Evolutionary conservation across 192 early-diverging fungal species (phyloP).

Genomic region (Rhizophagus sp.): DNA sequence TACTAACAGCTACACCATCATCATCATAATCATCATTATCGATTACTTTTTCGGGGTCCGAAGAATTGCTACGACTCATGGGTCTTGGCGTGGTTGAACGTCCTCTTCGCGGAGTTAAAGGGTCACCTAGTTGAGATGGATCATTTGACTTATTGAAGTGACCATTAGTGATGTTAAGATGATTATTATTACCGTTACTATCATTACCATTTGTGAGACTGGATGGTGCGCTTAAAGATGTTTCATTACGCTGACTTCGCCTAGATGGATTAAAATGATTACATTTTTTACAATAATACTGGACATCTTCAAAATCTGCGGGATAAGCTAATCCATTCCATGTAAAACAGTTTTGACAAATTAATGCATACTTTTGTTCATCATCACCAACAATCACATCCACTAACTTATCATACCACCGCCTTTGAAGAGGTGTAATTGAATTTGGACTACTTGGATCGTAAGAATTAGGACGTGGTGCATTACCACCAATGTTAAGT

Average conservation of each 20-base stretch:
- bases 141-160: background rate
- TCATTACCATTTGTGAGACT: background rate
- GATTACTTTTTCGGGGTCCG: background rate
- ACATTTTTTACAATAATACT: constrained; percentile 60
- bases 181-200: constrained; percentile 3
- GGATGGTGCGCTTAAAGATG: background rate
- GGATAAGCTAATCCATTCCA: constrained; percentile 93
- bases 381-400: constrained; percentile 93
- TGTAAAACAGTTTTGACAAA: constrained; percentile 86
- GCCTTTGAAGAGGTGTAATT: constrained; percentile 32
- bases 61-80: constrained; percentile 12
- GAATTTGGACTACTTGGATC: constrained; percentile 14
- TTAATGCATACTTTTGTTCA: constrained; percentile 90
- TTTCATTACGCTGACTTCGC: constrained; percentile 28
- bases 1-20: constrained; percentile 30
- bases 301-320: constrained; percentile 74
- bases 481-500: constrained; percentile 3
- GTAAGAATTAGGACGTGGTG: constrained; percentile 4
- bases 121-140: background rate
- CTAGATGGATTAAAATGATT: constrained; percentile 58
- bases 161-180: background rate
- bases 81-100: constrained; percentile 27
- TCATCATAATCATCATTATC: constrained; percentile 26
- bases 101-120: constrained; percentile 5
- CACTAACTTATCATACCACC: constrained; percentile 91